Evolutionary conservation across 179 eudicot species (phyloP).

Genomic region (Silene vulgaris): DNA sequence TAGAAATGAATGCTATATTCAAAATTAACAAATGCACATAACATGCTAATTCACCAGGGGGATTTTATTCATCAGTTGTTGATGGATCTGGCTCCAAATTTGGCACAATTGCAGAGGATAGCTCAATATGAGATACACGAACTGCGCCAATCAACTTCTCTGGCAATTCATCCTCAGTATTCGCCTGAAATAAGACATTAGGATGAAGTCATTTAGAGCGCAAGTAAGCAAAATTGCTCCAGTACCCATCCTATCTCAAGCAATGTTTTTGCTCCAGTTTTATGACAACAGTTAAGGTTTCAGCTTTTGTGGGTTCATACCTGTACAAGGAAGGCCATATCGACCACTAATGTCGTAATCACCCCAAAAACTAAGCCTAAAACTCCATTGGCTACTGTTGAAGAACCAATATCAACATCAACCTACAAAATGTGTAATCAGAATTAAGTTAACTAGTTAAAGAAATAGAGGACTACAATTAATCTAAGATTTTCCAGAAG

Average conservation of each 20-base stretch:
- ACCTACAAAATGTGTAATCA: slow-evolving; percentile 42
- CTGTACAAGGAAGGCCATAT: slow-evolving; percentile 99
- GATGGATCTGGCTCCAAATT: slow-evolving; percentile 42
- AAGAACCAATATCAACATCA: slow-evolving; percentile 98
- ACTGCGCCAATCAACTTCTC: slow-evolving; percentile 91
- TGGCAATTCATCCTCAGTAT: slow-evolving; percentile 76
- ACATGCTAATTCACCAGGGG: slow-evolving; percentile 2
- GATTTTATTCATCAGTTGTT: slow-evolving; percentile 25
- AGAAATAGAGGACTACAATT: background rate
- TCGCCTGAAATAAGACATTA: slow-evolving; percentile 47
- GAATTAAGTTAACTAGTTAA: slow-evolving; percentile 13
- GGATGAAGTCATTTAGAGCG: slow-evolving; percentile 7
- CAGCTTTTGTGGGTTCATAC: slow-evolving; percentile 32
- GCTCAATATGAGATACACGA: slow-evolving; percentile 81
- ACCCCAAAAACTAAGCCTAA: slow-evolving; percentile 96
- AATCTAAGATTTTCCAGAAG: slow-evolving; percentile 14
- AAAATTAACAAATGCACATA: slow-evolving; percentile 20
- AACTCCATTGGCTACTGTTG: slow-evolving; percentile 99
- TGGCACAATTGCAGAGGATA: slow-evolving; percentile 82
- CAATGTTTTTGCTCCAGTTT: background rate
- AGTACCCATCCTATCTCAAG: background rate
- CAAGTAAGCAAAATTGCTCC: slow-evolving; percentile 5
- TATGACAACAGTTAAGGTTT: slow-evolving; percentile 8
- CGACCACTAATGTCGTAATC: slow-evolving; percentile 95
- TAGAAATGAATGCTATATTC: slow-evolving; percentile 18